phyloP scores from a whole-genome alignment of 2,329 filamentous ascomycete species.

The Bipolaris oryzae region DNA sequence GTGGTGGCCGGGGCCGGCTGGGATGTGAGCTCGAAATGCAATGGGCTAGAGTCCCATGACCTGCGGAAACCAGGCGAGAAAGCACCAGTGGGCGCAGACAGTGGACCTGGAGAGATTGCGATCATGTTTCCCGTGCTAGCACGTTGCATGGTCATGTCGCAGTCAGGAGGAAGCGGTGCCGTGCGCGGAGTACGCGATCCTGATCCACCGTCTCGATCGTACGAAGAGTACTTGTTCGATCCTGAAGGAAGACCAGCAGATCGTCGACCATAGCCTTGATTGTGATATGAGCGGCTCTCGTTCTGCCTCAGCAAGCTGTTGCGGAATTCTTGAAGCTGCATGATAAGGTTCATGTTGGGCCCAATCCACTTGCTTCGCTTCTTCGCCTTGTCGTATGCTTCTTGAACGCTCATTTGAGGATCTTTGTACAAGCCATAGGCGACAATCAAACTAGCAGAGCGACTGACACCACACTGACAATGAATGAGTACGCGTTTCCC shows the following conservation, averaged over 20 bases:
- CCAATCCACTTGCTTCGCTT: constrained; percentile 85
- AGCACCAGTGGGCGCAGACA: constrained; percentile 47
- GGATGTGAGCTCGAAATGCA: constrained; percentile 41
- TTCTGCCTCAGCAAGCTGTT: constrained; percentile 53
- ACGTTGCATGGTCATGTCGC: constrained; percentile 54
- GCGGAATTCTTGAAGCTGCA: constrained; percentile 81
- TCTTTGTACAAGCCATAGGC: constrained; percentile 84
- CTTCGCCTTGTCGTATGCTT: constrained; percentile 82
- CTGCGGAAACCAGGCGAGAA: constrained; percentile 47
- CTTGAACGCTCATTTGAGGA: constrained; percentile 76
- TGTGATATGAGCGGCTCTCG: constrained; percentile 39
- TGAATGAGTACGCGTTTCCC: constrained; percentile 82
- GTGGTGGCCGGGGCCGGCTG: constrained; percentile 36
- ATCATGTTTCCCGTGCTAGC: constrained; percentile 52
- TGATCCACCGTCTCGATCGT: constrained; percentile 37
- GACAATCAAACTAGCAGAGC: constrained; percentile 84
- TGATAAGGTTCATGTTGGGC: constrained; percentile 90
- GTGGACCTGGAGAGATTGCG: constrained; percentile 51
- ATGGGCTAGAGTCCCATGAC: constrained; percentile 49
- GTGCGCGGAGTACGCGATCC: constrained; percentile 47
- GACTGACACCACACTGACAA: constrained; percentile 84
- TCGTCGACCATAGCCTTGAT: constrained; percentile 42
- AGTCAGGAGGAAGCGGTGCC: constrained; percentile 53
- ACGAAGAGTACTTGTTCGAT: constrained; percentile 41
- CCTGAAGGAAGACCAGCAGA: constrained; percentile 40